Evolutionary conservation across 225 moss, liverwort and hornwort species (phyloP), one percentile per base, ranked within the genome.

Genomic region (Antitrichia curtipendula): DNA sequence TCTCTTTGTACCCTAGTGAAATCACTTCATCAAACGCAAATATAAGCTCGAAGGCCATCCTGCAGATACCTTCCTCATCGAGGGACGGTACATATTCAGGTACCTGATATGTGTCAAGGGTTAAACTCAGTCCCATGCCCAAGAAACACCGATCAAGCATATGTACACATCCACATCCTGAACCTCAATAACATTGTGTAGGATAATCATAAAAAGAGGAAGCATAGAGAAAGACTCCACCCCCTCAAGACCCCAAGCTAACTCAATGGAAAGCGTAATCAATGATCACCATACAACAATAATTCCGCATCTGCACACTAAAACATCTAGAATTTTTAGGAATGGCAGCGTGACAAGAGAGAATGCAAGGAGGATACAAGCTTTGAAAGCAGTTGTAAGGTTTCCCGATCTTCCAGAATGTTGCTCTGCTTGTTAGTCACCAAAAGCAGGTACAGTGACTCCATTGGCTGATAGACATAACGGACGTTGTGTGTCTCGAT

Each of bases 1-100:
- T 95, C 91, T 96, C 98, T 91, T 96, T 95, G 78, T 94, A 95
- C 69, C 97, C 98, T 68, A 95, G 84, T 36, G 98, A 97, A 52
- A 97, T 98, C 89, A 98, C 98, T 88, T 97, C 96, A 85, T 98
- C 98, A 45, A 98, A 98, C 24, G 96, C 96, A 89, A 96, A 97
- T 82, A 97, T 93, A 49, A 98, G 95, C 84, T 96, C 96, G 62
- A 96, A 97, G 38, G 97, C 97, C 88, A 93, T 92, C 90, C 91
- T 95, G 91, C 96, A 94, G 70, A 97, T 92, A 59, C 94, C 96
- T 88, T 98, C 97, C 87, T 98, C 98, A 83, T 97, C 97, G 27
- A 98, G 94, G 16, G 86, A 92, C 71, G 97, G 97, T 78, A 95
- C 96, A 41, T 95, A 96, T 84, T 98, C 97, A 75, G 95, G 95